Evolutionary conservation across 768 basidiomycete genomes (phyloP), one percentile per base, ranked within the genome.

Genomic region (Tricholomella constricta): DNA sequence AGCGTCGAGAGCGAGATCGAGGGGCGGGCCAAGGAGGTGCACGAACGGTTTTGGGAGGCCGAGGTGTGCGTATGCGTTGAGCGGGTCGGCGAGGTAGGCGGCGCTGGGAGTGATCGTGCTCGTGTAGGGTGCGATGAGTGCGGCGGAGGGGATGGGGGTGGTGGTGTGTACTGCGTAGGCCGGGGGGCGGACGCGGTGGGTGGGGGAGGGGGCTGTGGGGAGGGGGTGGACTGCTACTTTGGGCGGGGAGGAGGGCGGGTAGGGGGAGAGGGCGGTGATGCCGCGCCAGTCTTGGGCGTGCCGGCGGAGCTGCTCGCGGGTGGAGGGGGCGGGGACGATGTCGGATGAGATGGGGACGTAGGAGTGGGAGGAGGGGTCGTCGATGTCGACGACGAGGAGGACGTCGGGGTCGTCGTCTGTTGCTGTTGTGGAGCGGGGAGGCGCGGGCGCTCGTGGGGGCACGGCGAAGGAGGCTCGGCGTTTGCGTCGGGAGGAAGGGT

Each of bases 41-140:
- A 96, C 93, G 57, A 83, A 85, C 0, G 88, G 88, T 63, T 93
- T 94, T 27, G 91, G 89, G 71, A 88, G 81, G 9, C 94, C 93
- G 15, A 86, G 76, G 55, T 86, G 83, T 0, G 86, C 83, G 62
- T 96, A 97, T n/a, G 86, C 88, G 62, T 94, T 96, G 57, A 91
- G 79, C 0, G 91, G 88, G 61, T 94, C 89, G 3, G 76, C 65
- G 25, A 92, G 78, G 68, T 97, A 97, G 1, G 75, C 64, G 0
- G 84, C 72, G 17, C 84, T 82, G 3, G 88, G 85, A 14, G 83
- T 78, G 47, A 95, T 79, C 20, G 82, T 74, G 19, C 85, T 82
- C 0, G 76, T 77, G 55, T 80, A 87, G 0, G 88, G 84, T 0
- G 86, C 77, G 36, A 96, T 78, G 51, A 87, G 76, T 2, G 74